Conservation (phyloP, 2,329 filamentous ascomycete species). For the Penicillium sp. region DNA sequence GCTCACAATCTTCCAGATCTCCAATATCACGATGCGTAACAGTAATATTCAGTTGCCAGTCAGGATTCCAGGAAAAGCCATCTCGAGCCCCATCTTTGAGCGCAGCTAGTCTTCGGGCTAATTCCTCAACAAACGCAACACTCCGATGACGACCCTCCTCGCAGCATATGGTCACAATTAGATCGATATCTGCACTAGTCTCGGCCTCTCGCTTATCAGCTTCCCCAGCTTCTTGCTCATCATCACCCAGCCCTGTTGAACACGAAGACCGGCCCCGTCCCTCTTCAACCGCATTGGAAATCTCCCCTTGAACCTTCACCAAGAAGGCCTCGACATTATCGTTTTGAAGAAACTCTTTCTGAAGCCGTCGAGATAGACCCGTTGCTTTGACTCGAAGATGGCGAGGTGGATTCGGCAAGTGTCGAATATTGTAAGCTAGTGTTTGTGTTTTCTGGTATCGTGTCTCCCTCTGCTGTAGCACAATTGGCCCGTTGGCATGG, state of each 20-base stretch:
- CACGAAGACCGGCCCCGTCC: neutral
- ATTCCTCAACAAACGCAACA: conserved; percentile 3
- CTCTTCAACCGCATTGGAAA: neutral
- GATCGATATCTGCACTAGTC: neutral
- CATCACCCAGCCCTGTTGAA: neutral
- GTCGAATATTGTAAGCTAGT: conserved; percentile 11
- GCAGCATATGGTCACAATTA: conserved; percentile 14
- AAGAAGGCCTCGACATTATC: conserved; percentile 2
- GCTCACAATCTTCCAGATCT: neutral
- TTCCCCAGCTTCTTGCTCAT: neutral
- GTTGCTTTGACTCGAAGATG: conserved; percentile 9
- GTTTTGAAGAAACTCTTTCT: conserved; percentile 13
- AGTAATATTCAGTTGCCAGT: neutral
- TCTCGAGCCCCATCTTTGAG: neutral
- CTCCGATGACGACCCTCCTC: conserved; percentile 15
- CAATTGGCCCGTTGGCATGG: conserved; percentile 10
- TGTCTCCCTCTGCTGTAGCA: neutral
- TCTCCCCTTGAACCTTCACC: neutral
- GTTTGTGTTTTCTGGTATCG: neutral
- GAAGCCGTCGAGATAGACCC: conserved; percentile 10
- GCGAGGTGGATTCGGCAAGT: conserved; percentile 10
- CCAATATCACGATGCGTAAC: neutral
- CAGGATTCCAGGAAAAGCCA: neutral
- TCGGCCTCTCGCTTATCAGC: neutral
- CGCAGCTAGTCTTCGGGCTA: neutral